A percentile compares a stretch with the other conserved stretches of the same genome.
These are phyloP conservation scores for Anthostomella pinea DNA, from an alignment of 2,329 filamentous ascomycete genomes.

Conservation along the genomic window DNA sequence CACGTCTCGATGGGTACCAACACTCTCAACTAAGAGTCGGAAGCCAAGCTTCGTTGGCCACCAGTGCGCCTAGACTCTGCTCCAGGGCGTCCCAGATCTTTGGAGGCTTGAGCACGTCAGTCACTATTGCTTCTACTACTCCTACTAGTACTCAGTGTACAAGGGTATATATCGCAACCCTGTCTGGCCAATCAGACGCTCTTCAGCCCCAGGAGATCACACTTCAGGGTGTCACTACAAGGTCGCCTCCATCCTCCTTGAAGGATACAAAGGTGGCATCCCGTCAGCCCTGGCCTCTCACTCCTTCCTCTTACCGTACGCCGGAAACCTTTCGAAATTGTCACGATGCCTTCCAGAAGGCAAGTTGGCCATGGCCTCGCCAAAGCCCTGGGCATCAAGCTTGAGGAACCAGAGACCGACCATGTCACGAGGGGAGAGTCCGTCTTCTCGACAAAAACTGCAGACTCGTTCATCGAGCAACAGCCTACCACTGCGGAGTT, in stretches of 20 bases:
- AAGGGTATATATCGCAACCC: too few relatives aligned
- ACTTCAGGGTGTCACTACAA: slow-evolving; percentile 8
- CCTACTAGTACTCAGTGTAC: slow-evolving; percentile 7
- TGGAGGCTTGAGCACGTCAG: slow-evolving; percentile 18
- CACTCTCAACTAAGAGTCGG: not conserved
- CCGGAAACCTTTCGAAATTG: not conserved
- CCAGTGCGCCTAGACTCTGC: not conserved
- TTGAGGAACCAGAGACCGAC: slow-evolving; percentile 66
- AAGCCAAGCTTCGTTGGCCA: slow-evolving; percentile 4
- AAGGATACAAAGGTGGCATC: too few relatives aligned
- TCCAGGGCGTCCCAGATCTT: not conserved
- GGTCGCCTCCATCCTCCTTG: slow-evolving; percentile 3
- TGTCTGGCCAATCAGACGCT: slow-evolving; percentile 11
- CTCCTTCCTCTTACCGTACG: slow-evolving; percentile 2
- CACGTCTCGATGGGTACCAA: slow-evolving; percentile 1
- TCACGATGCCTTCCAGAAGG: slow-evolving; percentile 41
- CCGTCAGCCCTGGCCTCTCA: not conserved
- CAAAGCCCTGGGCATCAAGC: slow-evolving; percentile 78
- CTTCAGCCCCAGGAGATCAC: slow-evolving; percentile 5
- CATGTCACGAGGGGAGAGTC: slow-evolving; percentile 76
- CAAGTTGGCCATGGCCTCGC: slow-evolving; percentile 72
- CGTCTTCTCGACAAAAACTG: slow-evolving; percentile 68
- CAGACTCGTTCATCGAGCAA: slow-evolving; percentile 78
- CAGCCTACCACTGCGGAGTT: slow-evolving; percentile 75
- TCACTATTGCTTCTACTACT: too few relatives aligned